phyloP scores from a whole-genome alignment of 495 filamentous ascomycete genomes.

The Articulospora tetracladia region DNA sequence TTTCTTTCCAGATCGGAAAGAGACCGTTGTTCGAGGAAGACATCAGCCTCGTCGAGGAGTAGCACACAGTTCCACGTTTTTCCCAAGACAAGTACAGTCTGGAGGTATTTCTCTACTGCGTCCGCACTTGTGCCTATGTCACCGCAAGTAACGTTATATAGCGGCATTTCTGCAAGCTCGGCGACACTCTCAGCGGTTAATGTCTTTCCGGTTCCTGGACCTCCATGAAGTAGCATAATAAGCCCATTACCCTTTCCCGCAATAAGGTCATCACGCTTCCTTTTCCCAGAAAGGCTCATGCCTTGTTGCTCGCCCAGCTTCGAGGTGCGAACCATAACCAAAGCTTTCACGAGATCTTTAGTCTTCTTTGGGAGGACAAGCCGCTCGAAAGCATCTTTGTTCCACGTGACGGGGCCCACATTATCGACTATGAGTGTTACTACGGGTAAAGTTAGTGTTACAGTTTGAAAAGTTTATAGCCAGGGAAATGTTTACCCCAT shows the following conservation, averaged over 20 bases:
- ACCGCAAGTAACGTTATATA: slow-evolving; percentile 14
- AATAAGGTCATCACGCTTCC: slow-evolving; percentile 61
- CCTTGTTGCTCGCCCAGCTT: slow-evolving; percentile 59
- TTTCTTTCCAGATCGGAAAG: slow-evolving; percentile 68
- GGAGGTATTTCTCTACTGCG: slow-evolving; percentile 36
- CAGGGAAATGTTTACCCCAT: slow-evolving; percentile 48
- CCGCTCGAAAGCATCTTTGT: neutral
- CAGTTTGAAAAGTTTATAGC: no score
- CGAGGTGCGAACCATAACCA: neutral
- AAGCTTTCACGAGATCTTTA: no score
- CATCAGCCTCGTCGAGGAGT: slow-evolving; percentile 72
- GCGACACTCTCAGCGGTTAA: slow-evolving; percentile 59
- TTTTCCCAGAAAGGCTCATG: slow-evolving; percentile 49
- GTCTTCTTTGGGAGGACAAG: slow-evolving; percentile 31
- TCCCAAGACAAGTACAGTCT: slow-evolving; percentile 35
- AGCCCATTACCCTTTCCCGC: slow-evolving; percentile 73
- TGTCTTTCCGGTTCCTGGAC: slow-evolving; percentile 82
- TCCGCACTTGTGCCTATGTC: slow-evolving; percentile 10
- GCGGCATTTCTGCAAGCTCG: slow-evolving; percentile 25
- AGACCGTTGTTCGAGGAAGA: slow-evolving; percentile 69
- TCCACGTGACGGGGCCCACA: slow-evolving; percentile 29
- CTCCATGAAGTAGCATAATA: slow-evolving; percentile 70
- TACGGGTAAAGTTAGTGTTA: no score
- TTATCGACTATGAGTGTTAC: neutral
- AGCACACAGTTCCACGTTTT: slow-evolving; percentile 43